A percentile compares a stretch with the other conserved stretches of the same genome.
These are phyloP conservation scores for Rhodotorula taiwanensis DNA, from an alignment of 768 basidiomycete genomes.

Conservation along the genomic window DNA sequence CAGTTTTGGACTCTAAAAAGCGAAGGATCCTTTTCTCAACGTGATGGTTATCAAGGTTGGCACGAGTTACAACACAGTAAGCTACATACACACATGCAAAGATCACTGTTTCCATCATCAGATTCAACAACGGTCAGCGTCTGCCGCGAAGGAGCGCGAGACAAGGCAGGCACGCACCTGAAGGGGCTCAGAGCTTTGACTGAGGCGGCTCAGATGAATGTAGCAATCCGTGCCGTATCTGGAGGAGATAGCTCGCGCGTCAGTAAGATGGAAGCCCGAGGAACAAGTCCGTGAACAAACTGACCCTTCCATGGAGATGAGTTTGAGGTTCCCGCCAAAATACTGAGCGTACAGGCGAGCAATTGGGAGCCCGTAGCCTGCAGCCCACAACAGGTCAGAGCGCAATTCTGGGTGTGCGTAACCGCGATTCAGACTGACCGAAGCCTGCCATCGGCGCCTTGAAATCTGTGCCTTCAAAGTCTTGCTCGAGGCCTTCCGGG, in stretches of 20 bases:
- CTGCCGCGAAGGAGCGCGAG: no score
- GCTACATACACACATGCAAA: no score
- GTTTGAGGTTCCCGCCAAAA: conserved; percentile 66
- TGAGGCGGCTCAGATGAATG: conserved; percentile 54
- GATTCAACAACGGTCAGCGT: no score
- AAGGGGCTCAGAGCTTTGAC: conserved; percentile 30
- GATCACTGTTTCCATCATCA: no score
- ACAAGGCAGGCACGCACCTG: conserved; percentile 24
- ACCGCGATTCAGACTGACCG: conserved; percentile 34
- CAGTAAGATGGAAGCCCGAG: neutral
- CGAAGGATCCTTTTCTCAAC: no score
- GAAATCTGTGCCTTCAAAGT: conserved; percentile 59
- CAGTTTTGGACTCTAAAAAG: no score
- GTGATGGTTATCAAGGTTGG: no score
- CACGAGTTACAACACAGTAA: no score
- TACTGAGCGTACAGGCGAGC: conserved; percentile 87
- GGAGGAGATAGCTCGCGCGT: neutral
- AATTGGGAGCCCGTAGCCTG: conserved; percentile 82
- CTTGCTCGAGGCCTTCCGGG: conserved; percentile 40
- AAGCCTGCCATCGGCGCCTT: conserved; percentile 96
- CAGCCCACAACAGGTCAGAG: conserved; percentile 37
- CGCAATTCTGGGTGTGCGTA: no score
- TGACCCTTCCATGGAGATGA: conserved; percentile 95
- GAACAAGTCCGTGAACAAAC: no score
- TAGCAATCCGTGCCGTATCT: conserved; percentile 82